Evolutionary conservation across 1,139 yeast species (phyloP).

Genomic region (Debaryomycetaceae sp.): DNA sequence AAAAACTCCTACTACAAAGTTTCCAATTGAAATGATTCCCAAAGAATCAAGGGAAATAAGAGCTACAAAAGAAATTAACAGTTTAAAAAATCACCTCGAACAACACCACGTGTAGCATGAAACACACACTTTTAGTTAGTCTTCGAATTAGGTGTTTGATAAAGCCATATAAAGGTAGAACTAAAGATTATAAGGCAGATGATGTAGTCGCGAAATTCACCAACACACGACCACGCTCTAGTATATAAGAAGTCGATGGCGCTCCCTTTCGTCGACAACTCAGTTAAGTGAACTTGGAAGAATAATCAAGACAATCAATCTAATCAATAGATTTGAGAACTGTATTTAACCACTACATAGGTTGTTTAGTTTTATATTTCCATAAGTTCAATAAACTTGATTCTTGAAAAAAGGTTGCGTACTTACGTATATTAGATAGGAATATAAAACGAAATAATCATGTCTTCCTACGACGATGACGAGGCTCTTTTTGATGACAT

Average conservation of each 20-base stretch:
- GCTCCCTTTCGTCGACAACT: background rate
- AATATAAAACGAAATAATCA: slow-evolving; percentile 14
- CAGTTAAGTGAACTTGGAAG: background rate
- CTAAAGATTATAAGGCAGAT: no score
- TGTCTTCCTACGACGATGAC: slow-evolving; percentile 76
- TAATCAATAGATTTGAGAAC: background rate
- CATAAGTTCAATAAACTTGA: slow-evolving; percentile 18
- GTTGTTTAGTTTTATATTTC: slow-evolving; percentile 18
- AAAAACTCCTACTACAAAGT: no score
- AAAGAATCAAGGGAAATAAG: no score
- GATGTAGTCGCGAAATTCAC: background rate
- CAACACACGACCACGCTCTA: background rate
- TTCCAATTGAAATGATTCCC: no score
- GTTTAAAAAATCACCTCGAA: no score
- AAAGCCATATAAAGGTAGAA: no score
- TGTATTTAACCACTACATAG: slow-evolving; percentile 13
- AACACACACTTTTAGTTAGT: no score
- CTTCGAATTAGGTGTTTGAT: no score
- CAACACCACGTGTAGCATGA: no score
- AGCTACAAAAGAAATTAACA: no score
- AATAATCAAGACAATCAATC: background rate
- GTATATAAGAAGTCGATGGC: background rate
- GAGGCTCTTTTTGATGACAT: slow-evolving; percentile 82
- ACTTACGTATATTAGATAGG: slow-evolving; percentile 11
- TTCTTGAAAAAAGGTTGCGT: slow-evolving; percentile 5